Conservation (phyloP, 257 asterid genomes). For the Solanum bulbocastanum region DNA sequence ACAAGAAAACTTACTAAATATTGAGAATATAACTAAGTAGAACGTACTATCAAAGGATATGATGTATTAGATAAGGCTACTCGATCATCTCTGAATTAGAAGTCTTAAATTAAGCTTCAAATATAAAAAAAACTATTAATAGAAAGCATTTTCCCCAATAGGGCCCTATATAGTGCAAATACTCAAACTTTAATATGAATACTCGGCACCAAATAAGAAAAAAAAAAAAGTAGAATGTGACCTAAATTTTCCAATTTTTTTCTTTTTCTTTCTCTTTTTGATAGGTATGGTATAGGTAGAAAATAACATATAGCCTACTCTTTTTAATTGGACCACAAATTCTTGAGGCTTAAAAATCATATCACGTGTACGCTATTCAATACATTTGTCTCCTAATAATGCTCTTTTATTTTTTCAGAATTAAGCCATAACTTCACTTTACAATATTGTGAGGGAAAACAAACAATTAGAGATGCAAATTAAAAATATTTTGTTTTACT, state of each 20-base stretch:
- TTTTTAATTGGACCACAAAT: neutral
- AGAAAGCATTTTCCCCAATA: fast-evolving
- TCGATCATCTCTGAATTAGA: too few relatives aligned
- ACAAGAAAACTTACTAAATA: too few relatives aligned
- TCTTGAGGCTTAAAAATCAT: neutral
- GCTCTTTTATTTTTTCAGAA: too few relatives aligned
- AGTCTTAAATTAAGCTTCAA: fast-evolving
- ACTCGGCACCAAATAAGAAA: fast-evolving
- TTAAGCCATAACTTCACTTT: too few relatives aligned
- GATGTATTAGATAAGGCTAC: too few relatives aligned
- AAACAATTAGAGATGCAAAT: too few relatives aligned
- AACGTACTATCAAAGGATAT: too few relatives aligned
- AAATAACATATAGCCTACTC: neutral
- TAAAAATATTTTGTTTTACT: too few relatives aligned
- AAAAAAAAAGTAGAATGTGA: neutral
- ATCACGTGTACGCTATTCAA: neutral
- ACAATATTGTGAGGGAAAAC: too few relatives aligned
- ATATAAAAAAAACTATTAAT: too few relatives aligned
- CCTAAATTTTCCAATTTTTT: neutral
- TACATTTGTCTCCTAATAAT: neutral
- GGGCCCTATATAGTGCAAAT: fast-evolving
- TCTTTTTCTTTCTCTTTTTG: neutral
- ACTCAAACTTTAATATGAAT: fast-evolving
- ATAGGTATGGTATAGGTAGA: neutral
- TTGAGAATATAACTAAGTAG: too few relatives aligned